These are phyloP conservation scores for Gossypium longicalyx DNA, from an alignment of 345 rosid genomes.

Conservation along the genomic window DNA sequence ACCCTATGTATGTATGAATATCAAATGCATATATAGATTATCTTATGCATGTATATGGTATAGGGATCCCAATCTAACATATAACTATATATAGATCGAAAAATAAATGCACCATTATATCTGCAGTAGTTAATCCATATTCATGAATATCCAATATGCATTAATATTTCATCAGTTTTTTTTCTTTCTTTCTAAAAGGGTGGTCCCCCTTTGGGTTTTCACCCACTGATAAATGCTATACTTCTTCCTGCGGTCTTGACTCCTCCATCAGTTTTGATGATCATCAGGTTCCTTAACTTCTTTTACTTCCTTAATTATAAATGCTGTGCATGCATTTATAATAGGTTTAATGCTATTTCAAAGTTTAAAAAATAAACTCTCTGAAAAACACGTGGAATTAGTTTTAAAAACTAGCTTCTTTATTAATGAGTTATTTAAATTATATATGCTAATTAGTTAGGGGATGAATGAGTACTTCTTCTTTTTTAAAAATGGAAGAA, in stretches of 20 bases:
- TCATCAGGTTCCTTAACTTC: neutral
- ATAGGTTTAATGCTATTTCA: neutral
- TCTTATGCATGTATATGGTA: neutral
- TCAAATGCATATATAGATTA: neutral
- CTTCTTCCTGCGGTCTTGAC: neutral
- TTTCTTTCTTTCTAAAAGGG: neutral
- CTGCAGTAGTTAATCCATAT: neutral
- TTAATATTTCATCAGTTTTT: neutral
- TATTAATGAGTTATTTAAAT: too few relatives aligned
- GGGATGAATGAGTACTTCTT: too few relatives aligned
- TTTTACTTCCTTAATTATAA: neutral
- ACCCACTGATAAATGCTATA: neutral
- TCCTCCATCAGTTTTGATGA: neutral
- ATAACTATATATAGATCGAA: neutral
- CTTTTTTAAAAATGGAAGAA: too few relatives aligned
- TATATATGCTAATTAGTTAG: too few relatives aligned
- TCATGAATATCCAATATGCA: constrained; percentile 5
- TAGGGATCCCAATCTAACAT: constrained; percentile 6
- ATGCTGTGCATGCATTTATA: neutral
- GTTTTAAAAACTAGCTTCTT: too few relatives aligned
- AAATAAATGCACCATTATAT: neutral
- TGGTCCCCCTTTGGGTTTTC: neutral
- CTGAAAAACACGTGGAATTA: too few relatives aligned
- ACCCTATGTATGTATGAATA: neutral
- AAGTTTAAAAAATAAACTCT: too few relatives aligned